Percentiles rank a stretch among this genome's conserved stretches.
These are phyloP conservation scores for Gossypium thurberi DNA, from an alignment of 345 rosid genomes.

Conservation along the genomic window DNA sequence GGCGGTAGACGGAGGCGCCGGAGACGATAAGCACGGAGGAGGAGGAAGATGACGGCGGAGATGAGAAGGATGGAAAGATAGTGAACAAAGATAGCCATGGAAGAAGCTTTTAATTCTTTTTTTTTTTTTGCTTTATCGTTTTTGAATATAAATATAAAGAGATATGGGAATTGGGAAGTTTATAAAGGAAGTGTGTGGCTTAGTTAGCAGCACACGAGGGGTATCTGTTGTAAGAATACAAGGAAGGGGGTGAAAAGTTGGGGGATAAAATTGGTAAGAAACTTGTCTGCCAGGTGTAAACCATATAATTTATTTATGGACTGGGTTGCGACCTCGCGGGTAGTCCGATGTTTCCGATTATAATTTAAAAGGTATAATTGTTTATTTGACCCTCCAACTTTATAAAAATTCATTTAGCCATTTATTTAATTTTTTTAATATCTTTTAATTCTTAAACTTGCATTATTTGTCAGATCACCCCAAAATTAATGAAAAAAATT, in stretches of 20 bases:
- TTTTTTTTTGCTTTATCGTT: not conserved
- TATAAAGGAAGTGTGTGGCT: not conserved
- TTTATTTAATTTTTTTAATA: too few relatives aligned
- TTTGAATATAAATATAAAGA: not conserved
- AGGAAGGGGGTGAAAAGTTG: not conserved
- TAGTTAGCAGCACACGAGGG: conserved; percentile 30
- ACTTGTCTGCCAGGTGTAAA: not conserved
- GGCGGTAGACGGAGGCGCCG: conserved; percentile 69
- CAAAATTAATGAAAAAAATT: too few relatives aligned
- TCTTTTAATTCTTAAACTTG: too few relatives aligned
- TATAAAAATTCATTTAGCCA: too few relatives aligned
- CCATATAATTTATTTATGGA: not conserved
- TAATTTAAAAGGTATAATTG: too few relatives aligned
- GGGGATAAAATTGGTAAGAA: conserved; percentile 5
- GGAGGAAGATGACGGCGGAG: conserved; percentile 23
- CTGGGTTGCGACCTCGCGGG: too few relatives aligned
- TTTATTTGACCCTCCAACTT: too few relatives aligned
- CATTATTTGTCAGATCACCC: too few relatives aligned
- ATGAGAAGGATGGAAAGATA: conserved; percentile 18
- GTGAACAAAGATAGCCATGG: conserved; percentile 26
- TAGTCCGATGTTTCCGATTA: too few relatives aligned
- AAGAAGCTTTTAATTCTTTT: not conserved
- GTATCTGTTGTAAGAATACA: conserved; percentile 16
- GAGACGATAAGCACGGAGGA: conserved; percentile 33
- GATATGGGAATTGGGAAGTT: not conserved